These are phyloP conservation scores for Pulveroboletus sp. DNA, from an alignment of 768 basidiomycete genomes.

Conservation along the genomic window DNA sequence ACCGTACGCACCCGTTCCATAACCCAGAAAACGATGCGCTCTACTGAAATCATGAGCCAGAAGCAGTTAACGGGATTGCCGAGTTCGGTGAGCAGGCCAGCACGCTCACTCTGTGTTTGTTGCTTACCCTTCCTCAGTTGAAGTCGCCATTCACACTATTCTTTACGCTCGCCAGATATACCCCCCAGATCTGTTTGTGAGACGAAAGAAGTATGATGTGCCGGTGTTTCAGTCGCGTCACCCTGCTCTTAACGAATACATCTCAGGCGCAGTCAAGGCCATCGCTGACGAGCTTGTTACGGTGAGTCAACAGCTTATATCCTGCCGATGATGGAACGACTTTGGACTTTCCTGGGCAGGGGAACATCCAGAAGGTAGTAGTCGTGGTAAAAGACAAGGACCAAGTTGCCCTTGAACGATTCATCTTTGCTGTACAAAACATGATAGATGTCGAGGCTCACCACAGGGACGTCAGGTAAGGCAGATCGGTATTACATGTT, in stretches of 20 bases:
- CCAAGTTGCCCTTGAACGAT: constrained; percentile 81
- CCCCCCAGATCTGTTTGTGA: constrained; percentile 80
- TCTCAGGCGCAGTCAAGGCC: constrained; percentile 84
- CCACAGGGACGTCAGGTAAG: constrained; percentile 65
- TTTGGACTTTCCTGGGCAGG: constrained; percentile 39
- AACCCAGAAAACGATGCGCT: background rate
- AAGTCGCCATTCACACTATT: constrained; percentile 89
- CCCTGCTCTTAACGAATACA: constrained; percentile 82
- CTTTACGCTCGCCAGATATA: constrained; percentile 89
- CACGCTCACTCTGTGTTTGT: too few species aligned
- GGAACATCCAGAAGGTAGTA: constrained; percentile 72
- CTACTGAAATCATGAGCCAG: constrained; percentile 32
- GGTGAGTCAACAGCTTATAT: constrained; percentile 36
- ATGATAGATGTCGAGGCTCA: constrained; percentile 70
- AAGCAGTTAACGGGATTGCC: constrained; percentile 57
- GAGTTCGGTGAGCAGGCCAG: constrained; percentile 58
- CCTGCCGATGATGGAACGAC: background rate
- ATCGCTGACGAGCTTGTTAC: constrained; percentile 67
- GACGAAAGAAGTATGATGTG: constrained; percentile 84
- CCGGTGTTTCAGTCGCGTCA: constrained; percentile 94
- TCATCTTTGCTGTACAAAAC: constrained; percentile 80
- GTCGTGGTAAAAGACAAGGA: constrained; percentile 82
- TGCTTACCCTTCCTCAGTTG: constrained; percentile 51
- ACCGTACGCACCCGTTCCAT: constrained; percentile 29
- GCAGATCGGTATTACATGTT: background rate